Base-by-base conservation (phyloP, 176 grass and related monocot species). In the Olyra latifolia region DNA sequence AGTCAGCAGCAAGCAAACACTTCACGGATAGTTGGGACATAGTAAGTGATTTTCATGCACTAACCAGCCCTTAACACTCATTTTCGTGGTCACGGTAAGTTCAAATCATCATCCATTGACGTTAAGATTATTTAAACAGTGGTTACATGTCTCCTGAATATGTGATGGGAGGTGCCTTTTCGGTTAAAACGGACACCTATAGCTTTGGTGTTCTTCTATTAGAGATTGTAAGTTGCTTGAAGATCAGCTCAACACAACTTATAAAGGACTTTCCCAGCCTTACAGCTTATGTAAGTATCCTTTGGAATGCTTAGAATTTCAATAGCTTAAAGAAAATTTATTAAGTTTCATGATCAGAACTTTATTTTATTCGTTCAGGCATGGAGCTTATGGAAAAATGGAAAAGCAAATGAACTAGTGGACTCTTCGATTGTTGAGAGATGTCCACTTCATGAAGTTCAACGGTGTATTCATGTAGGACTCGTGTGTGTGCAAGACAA, bases 111-210 rank as follows among this genome's bases (percentile, higher is more conserved):
- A 35, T 35, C 5, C 32, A 2, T 35, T 35, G 2, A 35, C 5
- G 32, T 35, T 35, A 35, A 35, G 5, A 35, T 35, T 4, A 3
- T 77, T 69, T 16, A 42, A 77, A 12, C 40, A 93, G 87, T 8
- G 84, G 91, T 30, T 90, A 93, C 50, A 90, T 93, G 91, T 87
- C 91, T 14, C 91, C 91, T 22, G 87, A 93, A 69, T 93, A 93
- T 79, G 87, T 56, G 14, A 90, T 71, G 88, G 39, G 63, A 2
- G 91, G 91, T 1, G 12, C 62, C n/a, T 85, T 90, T 84, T 93
- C 87, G 29, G 70, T 85, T 20, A 93, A 90, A 49, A 87, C 87
- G 0, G 87, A 90, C 52, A 82, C 83, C 12, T 93, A 84, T 70
- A 90, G 87, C 64, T 93, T 87, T 24, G 91, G 87, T 47, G 91